Base-by-base conservation (phyloP, 768 basidiomycete species). In the Hericium erinaceus region DNA sequence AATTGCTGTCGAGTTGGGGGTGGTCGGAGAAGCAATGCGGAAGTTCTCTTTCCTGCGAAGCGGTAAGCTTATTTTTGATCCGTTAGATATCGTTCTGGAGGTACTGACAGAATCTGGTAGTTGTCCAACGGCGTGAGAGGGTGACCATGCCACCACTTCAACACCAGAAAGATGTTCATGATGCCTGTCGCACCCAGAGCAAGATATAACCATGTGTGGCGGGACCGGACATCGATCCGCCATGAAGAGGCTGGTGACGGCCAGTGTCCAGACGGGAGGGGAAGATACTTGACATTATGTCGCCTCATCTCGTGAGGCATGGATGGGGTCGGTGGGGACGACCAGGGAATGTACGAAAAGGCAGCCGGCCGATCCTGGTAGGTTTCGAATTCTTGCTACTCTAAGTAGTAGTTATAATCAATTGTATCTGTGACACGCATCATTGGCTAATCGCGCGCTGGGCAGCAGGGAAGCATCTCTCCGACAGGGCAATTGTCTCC, bases 1-100 rank as follows among this genome's bases (percentile, higher is more conserved):
- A 41, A 72, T 66, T 4, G 66, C 69, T 28, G 26, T 26, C 13
- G 22, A 58, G 59, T 26, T 33, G 37, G 37, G 13, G n/a, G 39
- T 15, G 50, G 50, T 53, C 12, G 33, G 38, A 6, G 37, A 10
- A 20, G 6, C 39, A 4, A 39, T 18, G 11, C 11, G 37, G 16
- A 53, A 18, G 2, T 24, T 12, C 6, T 40, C 39, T 39, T 53
- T 51, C 26, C 52, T 53, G 38, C 9, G 33, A 33, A 33, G 11
- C 5, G 33, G n/a, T 24, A 1, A 33, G 24, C 49, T 16, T 6
- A 8, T 8, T 13, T 53, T 11, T 11, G 33, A 20, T n/a, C 49
- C 16, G 1, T 51, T 26, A 18, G n/a, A 12, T 20, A 18, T 18
- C n/a, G n/a, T 39, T 18, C 13, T 10, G 16, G 16, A 53, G 39